Evolutionary conservation across 768 basidiomycete genomes (phyloP).

Genomic region (Pleurotus citrinopileatus): DNA sequence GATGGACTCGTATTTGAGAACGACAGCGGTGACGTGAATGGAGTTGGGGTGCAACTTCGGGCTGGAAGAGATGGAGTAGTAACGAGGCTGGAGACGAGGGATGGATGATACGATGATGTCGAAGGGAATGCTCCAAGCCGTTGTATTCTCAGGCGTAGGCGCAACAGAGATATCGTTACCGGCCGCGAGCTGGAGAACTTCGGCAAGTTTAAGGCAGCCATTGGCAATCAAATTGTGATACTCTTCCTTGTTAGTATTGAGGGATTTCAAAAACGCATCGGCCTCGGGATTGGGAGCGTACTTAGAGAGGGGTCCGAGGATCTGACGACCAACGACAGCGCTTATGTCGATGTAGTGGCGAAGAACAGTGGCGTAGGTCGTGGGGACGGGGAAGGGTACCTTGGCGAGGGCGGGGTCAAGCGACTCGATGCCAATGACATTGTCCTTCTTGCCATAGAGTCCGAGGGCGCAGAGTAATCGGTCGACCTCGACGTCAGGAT

Average conservation of each 20-base stretch:
- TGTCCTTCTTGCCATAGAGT: slow-evolving; percentile 75
- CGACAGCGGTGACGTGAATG: slow-evolving; percentile 94
- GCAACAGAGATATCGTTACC: slow-evolving; percentile 62
- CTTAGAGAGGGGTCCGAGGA: slow-evolving; percentile 82
- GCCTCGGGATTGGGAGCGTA: slow-evolving; percentile 84
- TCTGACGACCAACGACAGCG: slow-evolving; percentile 91
- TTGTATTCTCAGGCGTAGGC: slow-evolving; percentile 74
- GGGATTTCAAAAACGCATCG: slow-evolving; percentile 64
- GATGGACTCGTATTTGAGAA: slow-evolving; percentile 86
- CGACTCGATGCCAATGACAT: slow-evolving; percentile 90
- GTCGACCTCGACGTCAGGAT: slow-evolving; percentile 89
- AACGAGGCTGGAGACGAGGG: slow-evolving; percentile 93
- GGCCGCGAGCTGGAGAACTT: slow-evolving; percentile 88
- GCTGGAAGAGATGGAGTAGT: slow-evolving; percentile 97
- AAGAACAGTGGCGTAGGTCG: slow-evolving; percentile 90
- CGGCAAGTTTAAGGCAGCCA: slow-evolving; percentile 88
- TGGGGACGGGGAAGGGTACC: slow-evolving; percentile 97
- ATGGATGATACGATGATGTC: slow-evolving; percentile 94
- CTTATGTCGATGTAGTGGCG: slow-evolving; percentile 97
- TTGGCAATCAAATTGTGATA: slow-evolving; percentile 75
- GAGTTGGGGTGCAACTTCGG: slow-evolving; percentile 87
- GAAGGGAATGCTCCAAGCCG: slow-evolving; percentile 90
- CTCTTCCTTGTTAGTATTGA: slow-evolving; percentile 86
- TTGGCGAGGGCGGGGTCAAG: slow-evolving; percentile 97
- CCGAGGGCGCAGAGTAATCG: slow-evolving; percentile 86